A percentile compares a stretch with the other conserved stretches of the same genome.
Conservation (phyloP, 106 monocot genomes). For the Dactylorhiza incarnata region DNA sequence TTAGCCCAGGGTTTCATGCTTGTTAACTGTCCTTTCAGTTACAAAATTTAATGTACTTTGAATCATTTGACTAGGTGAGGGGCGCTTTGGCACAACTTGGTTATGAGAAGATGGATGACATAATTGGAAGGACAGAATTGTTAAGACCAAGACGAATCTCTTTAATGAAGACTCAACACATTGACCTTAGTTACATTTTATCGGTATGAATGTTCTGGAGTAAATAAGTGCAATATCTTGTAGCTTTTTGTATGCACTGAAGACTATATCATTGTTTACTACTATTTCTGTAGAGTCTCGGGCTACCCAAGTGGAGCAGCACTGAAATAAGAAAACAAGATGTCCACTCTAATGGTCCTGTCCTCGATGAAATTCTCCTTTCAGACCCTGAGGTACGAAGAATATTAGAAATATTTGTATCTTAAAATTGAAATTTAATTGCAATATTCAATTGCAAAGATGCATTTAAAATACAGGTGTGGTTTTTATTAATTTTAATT, state of each 20-base stretch:
- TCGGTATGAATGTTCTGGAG: slow-evolving; percentile 39
- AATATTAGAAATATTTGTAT: not conserved
- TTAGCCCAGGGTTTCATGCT: not conserved
- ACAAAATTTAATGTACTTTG: not conserved
- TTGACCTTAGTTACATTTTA: slow-evolving; percentile 81
- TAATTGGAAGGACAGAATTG: slow-evolving; percentile 85
- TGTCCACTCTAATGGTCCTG: slow-evolving; percentile 85
- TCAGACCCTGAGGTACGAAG: slow-evolving; percentile 73
- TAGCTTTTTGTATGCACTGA: not conserved
- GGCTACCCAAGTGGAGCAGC: slow-evolving; percentile 77
- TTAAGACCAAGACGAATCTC: slow-evolving; percentile 60
- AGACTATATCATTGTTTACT: not conserved
- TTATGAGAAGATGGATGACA: slow-evolving; percentile 94
- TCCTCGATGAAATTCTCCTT: slow-evolving; percentile 89
- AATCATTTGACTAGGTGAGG: slow-evolving; percentile 55
- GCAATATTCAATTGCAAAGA: no score
- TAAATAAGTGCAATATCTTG: not conserved
- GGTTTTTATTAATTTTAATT: no score
- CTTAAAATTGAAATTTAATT: no score
- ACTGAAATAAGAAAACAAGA: slow-evolving; percentile 77
- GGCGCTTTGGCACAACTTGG: slow-evolving; percentile 79
- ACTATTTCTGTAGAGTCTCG: slow-evolving; percentile 46
- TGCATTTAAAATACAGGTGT: no score
- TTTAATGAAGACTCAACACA: slow-evolving; percentile 81
- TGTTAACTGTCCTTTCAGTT: not conserved